Evolutionary conservation across 768 basidiomycete genomes (phyloP), one percentile per base, ranked within the genome.

Genomic region (Lactarius vividus): DNA sequence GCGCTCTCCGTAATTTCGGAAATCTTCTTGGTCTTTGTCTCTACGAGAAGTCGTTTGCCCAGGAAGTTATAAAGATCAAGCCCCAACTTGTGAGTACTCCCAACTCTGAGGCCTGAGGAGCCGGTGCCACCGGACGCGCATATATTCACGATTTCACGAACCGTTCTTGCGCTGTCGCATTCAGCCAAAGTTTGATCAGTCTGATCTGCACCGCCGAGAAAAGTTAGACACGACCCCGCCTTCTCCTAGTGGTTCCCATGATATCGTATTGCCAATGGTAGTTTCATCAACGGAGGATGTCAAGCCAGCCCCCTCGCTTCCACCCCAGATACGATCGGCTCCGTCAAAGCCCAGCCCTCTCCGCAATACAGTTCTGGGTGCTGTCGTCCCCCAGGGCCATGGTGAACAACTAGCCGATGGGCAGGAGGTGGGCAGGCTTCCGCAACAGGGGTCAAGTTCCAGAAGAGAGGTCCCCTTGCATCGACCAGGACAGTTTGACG

Each of bases 21-120:
- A 97, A 96, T 74, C 79, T 98, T 2, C 81, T 98, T 18, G 97
- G 97, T 1, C 96, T 97, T 72, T 99, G 97, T 76, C 77, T 98
- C n/a, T 98, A 98, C 72, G 97, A 98, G 79, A 97, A 96, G 78
- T 76, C 83, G 7, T 98, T 94, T 75, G 84, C 91, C 0, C 83
- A 88, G 57, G 91, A 96, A 73, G 81, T 99, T 10, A 79, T 84
- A 46, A 96, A 96, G 78, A 88, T 98, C 69, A 96, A 93, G 74
- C 86, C 92, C 0, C 83, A 84, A 35, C 85, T 86, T 4, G 95
- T 96, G 72, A 64, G 89, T 83, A n/a, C 28, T 11, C n/a, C 37
- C 26, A 40, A 33, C 59, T 57, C 40, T 28, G 23, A 42, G 13
- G 61, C 37, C 40, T 23, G 23, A 42, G 16, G 61, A 52, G 23